Evolutionary conservation across 345 rosid genomes (phyloP).

Genomic region (Ricinus communis): DNA sequence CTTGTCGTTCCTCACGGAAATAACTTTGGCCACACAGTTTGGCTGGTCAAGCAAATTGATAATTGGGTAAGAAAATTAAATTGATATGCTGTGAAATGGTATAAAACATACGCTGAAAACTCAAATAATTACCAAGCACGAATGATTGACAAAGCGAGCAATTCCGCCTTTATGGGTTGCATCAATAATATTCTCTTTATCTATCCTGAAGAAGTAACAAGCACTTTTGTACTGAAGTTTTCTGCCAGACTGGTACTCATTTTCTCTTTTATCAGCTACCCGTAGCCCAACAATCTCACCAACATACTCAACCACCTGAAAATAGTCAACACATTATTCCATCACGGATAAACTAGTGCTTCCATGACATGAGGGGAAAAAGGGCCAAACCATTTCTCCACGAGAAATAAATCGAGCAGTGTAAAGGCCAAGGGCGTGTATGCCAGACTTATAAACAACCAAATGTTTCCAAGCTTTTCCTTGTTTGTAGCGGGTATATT

Average conservation of each 20-base stretch:
- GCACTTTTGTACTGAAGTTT: conserved; percentile 60
- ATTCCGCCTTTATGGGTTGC: conserved; percentile 58
- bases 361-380: conserved; percentile 12
- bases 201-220: conserved; percentile 63
- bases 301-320: conserved; percentile 59
- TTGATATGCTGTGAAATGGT: background rate
- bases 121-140: conserved; percentile 45
- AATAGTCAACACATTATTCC: conserved; percentile 5
- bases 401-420: conserved; percentile 50
- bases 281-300: conserved; percentile 57
- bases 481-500: conserved; percentile 53
- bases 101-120: background rate
- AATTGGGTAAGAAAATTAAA: conserved; percentile 16
- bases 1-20: conserved; percentile 52
- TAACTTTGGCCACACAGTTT: conserved; percentile 58
- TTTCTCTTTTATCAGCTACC: conserved; percentile 55
- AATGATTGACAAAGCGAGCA: conserved; percentile 65
- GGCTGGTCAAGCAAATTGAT: conserved; percentile 41
- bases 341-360: conserved; percentile 2
- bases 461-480: conserved; percentile 50
- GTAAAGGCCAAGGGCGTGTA: conserved; percentile 63
- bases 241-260: conserved; percentile 48
- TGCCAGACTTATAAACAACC: conserved; percentile 63
- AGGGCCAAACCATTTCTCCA: conserved; percentile 51
- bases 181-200: conserved; percentile 59